Conservation (phyloP, 306 rosid genomes). For the Acmispon strigosus region DNA sequence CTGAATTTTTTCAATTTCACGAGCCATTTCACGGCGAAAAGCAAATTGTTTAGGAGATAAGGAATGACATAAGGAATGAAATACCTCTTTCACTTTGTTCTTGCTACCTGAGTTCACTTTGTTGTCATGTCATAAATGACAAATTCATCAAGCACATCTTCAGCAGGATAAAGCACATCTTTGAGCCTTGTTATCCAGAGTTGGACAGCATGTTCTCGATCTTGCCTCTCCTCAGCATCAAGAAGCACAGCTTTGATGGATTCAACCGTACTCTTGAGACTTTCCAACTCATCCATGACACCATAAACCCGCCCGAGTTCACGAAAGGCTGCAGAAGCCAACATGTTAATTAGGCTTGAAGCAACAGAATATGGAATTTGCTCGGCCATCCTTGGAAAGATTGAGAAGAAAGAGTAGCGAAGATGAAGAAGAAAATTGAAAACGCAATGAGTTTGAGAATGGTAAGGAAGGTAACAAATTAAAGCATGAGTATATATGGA, state of each 20-base stretch:
- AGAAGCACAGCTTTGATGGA: not conserved
- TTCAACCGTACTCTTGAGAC: not conserved
- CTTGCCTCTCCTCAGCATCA: not conserved
- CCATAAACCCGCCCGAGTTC: not conserved
- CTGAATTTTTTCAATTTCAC: no score
- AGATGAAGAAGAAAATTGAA: no score
- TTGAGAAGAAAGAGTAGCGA: no score
- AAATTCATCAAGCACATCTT: not conserved
- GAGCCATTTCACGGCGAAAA: no score
- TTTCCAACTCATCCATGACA: not conserved
- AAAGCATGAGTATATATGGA: no score
- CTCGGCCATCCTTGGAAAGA: no score
- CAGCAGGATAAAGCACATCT: not conserved
- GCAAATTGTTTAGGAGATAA: no score
- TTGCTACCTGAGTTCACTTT: not conserved
- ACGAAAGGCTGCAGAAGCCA: not conserved
- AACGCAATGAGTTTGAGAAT: no score
- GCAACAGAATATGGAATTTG: no score
- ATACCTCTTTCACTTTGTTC: no score
- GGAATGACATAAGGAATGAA: no score
- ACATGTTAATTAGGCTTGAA: not conserved
- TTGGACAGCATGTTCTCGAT: not conserved
- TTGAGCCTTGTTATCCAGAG: not conserved
- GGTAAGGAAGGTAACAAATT: no score
- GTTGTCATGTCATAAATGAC: not conserved